phyloP scores from a whole-genome alignment of 495 filamentous ascomycete species.

The Hypoxylon fragiforme region DNA sequence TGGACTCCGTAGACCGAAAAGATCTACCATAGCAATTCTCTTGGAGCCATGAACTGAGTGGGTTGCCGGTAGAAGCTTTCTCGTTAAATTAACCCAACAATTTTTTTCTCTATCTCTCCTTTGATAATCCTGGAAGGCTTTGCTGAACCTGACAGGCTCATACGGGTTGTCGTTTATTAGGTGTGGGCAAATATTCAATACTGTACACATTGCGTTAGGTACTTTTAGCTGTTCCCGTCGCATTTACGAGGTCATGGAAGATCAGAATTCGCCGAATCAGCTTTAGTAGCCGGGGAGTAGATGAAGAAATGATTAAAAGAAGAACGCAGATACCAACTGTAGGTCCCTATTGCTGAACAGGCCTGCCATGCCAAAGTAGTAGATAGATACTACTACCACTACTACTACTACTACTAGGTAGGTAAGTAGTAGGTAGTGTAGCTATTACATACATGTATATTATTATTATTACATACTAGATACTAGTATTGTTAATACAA shows the following conservation, averaged over 20 bases:
- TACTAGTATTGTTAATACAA: background rate
- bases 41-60: constrained; percentile 8
- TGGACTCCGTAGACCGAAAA: constrained; percentile 32
- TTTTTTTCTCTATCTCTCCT: constrained; percentile 10
- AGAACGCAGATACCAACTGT: constrained; percentile 13
- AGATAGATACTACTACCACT: too few species aligned
- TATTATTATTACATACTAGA: background rate
- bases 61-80: constrained; percentile 22
- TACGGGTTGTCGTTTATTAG: constrained; percentile 21
- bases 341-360: background rate
- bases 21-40: constrained; percentile 23
- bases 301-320: background rate
- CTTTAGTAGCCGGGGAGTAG: background rate
- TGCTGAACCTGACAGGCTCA: constrained; percentile 29
- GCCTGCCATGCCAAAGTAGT: constrained; percentile 5
- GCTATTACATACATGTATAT: background rate
- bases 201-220: constrained; percentile 14
- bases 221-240: constrained; percentile 10
- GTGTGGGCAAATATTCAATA: constrained; percentile 26
- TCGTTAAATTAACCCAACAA: constrained; percentile 31
- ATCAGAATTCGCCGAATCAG: constrained; percentile 35
- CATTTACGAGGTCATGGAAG: constrained; percentile 24
- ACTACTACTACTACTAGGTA: too few species aligned
- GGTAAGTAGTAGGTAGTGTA: too few species aligned
- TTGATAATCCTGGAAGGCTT: constrained; percentile 11